Base-by-base conservation (phyloP, 2,329 filamentous ascomycete species). In the Penicillium sclerotigenum region DNA sequence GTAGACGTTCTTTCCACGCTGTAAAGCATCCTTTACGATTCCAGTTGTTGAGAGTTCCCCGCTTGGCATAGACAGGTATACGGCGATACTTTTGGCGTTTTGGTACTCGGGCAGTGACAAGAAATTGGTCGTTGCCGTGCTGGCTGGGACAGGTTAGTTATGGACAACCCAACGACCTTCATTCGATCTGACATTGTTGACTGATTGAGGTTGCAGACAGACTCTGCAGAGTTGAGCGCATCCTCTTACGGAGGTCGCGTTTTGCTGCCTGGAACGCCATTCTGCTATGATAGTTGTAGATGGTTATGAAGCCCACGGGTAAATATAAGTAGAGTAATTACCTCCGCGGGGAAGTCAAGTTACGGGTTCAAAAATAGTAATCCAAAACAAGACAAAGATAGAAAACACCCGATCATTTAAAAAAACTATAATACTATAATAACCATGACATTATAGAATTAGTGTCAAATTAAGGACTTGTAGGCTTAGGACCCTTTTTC, bases 41-140 rank as follows among this genome's bases (percentile, higher is more conserved):
- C 81, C 79, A 49, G 87, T 85, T 1, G 94, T 99, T 64, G 91
- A 90, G 26, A 96, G 83, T 76, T 99, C 94, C 24, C 87, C 88
- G 10, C 80, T 78, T 0, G 92, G 91, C 94, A 99, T 99, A 11
- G 93, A 94, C 16, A 99, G 80, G 71, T 96, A 99, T 54, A 99
- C 81, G 65, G 90, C 91, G 67, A 99, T 84, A 51, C 85, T 82
- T 58, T 80, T 82, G 40, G 94, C 92, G 52, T 87, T 80, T 60
- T 84, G 78, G 71, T 96, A 99, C 52, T 91, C 88, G 48, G 83
- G 81, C 65, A 92, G 83, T 11, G 81, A 78, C 42, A 87, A 78
- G 36, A 97, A 76, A 7, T 81, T 78, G 52, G 84, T 81, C 62
- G 87, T 87, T 22, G 90, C 85, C 63, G 77, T 78, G 48, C 79